phyloP scores from a whole-genome alignment of 2,329 filamentous ascomycete species.

The Trichoderma sp. region DNA sequence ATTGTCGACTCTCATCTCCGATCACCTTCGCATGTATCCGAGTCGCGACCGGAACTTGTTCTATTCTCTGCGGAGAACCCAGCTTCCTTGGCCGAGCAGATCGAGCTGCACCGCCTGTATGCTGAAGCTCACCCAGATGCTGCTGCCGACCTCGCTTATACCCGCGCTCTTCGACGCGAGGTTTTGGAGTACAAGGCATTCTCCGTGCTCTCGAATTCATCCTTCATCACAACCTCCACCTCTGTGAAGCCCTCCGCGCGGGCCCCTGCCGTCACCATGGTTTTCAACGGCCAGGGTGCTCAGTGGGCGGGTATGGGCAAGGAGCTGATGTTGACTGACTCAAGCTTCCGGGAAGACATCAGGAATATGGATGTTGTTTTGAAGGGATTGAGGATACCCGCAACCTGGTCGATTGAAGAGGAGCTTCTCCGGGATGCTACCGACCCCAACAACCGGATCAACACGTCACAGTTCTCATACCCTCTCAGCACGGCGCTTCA shows the following conservation, averaged over 20 bases:
- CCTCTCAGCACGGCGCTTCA: constrained; percentile 59
- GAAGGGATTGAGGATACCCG: constrained; percentile 32
- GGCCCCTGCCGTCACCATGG: constrained; percentile 36
- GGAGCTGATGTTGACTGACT: constrained; percentile 34
- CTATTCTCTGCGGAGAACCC: constrained; percentile 24
- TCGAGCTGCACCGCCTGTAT: constrained; percentile 34
- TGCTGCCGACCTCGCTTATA: constrained; percentile 20
- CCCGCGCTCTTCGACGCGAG: constrained; percentile 14
- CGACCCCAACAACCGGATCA: constrained; percentile 32
- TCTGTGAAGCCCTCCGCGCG: neutral
- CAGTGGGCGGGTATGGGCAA: constrained; percentile 49
- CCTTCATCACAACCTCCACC: constrained; percentile 8
- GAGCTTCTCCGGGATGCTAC: constrained; percentile 18
- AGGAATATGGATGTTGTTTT: constrained; percentile 25
- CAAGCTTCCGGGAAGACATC: constrained; percentile 33
- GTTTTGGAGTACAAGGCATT: constrained; percentile 11
- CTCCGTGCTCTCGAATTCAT: constrained; percentile 28
- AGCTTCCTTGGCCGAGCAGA: constrained; percentile 19
- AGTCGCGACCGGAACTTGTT: constrained; percentile 9
- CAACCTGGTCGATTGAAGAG: constrained; percentile 35
- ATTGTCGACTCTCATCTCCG: constrained; percentile 12
- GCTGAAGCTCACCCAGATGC: constrained; percentile 33
- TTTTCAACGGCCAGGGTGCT: constrained; percentile 49
- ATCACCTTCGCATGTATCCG: neutral
- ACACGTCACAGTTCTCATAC: constrained; percentile 49